These are phyloP conservation scores for Platanus orientalis DNA, from an alignment of 164 flowering plant species.

Conservation along the genomic window DNA sequence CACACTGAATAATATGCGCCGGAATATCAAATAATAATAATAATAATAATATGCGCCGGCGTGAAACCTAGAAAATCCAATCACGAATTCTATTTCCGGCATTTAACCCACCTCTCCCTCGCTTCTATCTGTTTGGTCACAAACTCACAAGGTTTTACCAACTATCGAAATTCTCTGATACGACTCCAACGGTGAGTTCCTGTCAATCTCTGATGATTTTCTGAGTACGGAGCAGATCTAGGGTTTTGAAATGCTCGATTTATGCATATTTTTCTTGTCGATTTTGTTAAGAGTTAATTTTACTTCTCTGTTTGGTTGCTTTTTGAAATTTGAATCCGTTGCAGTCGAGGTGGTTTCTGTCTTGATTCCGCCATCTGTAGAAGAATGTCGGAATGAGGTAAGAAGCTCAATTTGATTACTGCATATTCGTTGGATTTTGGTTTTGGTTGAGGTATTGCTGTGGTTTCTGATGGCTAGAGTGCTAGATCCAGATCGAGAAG, in stretches of 20 bases:
- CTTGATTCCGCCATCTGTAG: background rate
- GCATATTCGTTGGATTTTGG: background rate
- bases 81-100: no score
- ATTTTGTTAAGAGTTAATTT: background rate
- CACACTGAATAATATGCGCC: no score
- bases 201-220: background rate
- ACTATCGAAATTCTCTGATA: background rate
- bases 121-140: no score
- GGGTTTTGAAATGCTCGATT: constrained; percentile 11
- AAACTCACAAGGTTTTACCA: no score
- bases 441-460: background rate
- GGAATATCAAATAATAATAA: no score
- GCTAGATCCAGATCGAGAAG: constrained; percentile 17
- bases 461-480: background rate
- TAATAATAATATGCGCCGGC: no score
- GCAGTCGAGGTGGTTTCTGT: constrained; percentile 2
- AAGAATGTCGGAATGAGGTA: constrained; percentile 12
- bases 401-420: background rate
- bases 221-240: constrained; percentile 4
- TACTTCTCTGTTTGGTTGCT: background rate
- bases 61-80: no score
- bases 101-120: no score
- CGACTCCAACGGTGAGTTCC: background rate
- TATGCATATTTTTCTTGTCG: background rate
- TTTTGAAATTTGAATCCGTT: background rate